Evolutionary conservation across 345 rosid species (phyloP).

Genomic region (rapeseed (Brassica napus)): Da-Ae NC_063446.1:41151501-41152000

Average conservation of each 20-base stretch:
- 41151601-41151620: neutral
- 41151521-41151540: constrained; percentile 62
- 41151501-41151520: constrained; percentile 63
- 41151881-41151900: too few species aligned
- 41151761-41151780: too few species aligned
- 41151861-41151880: too few species aligned
- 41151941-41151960: neutral
- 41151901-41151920: too few species aligned
- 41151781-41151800: too few species aligned
- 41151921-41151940: too few species aligned
- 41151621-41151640: constrained; percentile 68
- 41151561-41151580: neutral
- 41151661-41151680: constrained; percentile 99
- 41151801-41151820: too few species aligned
- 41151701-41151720: too few species aligned
- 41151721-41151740: too few species aligned
- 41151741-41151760: too few species aligned
- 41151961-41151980: neutral
- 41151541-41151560: constrained; percentile 44
- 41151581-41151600: neutral
- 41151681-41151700: constrained; percentile 13
- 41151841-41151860: too few species aligned
- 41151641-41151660: constrained; percentile 71
- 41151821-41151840: too few species aligned
- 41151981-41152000: constrained; percentile 37